Evolutionary conservation across 768 basidiomycete genomes (phyloP), one percentile per base, ranked within the genome.

Genomic region (Leccinum subtestaceum): DNA sequence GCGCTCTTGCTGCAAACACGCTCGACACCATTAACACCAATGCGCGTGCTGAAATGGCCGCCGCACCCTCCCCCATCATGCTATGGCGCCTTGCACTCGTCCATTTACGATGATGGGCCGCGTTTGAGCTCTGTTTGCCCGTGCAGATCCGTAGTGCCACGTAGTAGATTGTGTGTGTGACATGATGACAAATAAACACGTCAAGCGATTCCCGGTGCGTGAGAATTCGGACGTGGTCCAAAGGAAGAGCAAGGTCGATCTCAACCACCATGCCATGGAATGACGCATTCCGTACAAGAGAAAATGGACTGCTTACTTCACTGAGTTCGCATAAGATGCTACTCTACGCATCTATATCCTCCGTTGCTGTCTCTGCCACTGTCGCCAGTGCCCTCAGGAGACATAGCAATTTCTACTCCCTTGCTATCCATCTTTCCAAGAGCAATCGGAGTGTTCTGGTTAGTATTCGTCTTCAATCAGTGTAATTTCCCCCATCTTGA

Each of bases 371-470:
- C 43, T 82, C 81, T 1, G 85, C 83, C 19, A 88, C 91, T 27
- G 80, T 98, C 60, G 74, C 81, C 52, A 92, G 89, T 73, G 94
- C 94, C 11, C 81, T 94, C 68, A 83, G 86, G 67, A 87, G 82
- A 55, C 82, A 95, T 66, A 87, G 86, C 67, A 97, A 95, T 77
- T 98, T 98, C 76, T 99, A 95, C 72, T 89, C 95, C 15, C 89
- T 96, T 3, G 85, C 92, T 31, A 93, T 99, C 3, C 90, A 88
- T 68, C 83, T 99, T n/a, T 90, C 93, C 5, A 91, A 89, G 76
- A 95, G 93, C 70, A 93, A 87, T 68, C 86, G 93, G n/a, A 94
- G 92, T 65, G 85, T 95, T 55, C 77, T 99, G 77, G 97, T 98
- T 61, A 61, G 87, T 64, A 19, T 52, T 55, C 19, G 51, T 31